Percentiles rank a stretch among this genome's conserved stretches.
Conservation (phyloP, 768 basidiomycete genomes). For the Hericium rajendrae region DNA sequence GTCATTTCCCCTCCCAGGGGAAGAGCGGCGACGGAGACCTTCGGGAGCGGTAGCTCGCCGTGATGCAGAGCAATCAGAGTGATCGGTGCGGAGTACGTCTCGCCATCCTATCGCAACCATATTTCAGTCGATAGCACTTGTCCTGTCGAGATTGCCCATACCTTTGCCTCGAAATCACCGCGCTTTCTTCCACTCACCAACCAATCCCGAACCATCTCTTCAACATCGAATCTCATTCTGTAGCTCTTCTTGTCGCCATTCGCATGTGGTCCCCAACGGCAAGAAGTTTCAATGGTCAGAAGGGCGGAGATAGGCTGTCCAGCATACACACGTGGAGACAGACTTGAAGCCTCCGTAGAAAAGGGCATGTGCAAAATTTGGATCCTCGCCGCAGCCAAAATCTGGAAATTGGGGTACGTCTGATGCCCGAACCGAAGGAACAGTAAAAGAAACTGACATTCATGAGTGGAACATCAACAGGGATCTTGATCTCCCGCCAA, state of each 20-base stretch:
- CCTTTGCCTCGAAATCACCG: slow-evolving; percentile 71
- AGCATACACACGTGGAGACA: slow-evolving; percentile 47
- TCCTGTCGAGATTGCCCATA: slow-evolving; percentile 17
- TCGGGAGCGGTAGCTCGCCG: slow-evolving; percentile 71
- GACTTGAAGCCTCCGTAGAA: slow-evolving; percentile 18
- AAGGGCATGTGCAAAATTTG: slow-evolving; percentile 38
- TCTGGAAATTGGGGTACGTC: slow-evolving; percentile 30
- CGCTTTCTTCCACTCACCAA: slow-evolving; percentile 82
- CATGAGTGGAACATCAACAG: slow-evolving; percentile 77
- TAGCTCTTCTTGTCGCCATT: slow-evolving; percentile 34
- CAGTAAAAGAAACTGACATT: slow-evolving; percentile 39
- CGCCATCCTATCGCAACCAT: slow-evolving; percentile 43
- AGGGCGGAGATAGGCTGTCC: slow-evolving; percentile 76
- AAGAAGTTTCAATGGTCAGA: slow-evolving; percentile 60
- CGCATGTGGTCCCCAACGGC: slow-evolving; percentile 59
- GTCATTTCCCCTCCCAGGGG: slow-evolving; percentile 40
- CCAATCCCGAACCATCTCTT: slow-evolving; percentile 79
- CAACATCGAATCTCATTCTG: slow-evolving; percentile 69
- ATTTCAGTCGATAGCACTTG: background rate
- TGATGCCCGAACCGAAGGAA: background rate
- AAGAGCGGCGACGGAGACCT: slow-evolving; percentile 54
- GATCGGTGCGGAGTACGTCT: slow-evolving; percentile 48
- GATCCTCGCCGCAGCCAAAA: slow-evolving; percentile 53
- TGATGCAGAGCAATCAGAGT: slow-evolving; percentile 84
- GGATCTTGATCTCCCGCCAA: slow-evolving; percentile 75